These are phyloP conservation scores for Aureobasidium sp. DNA, from an alignment of 2,329 filamentous ascomycete genomes.

Conservation along the genomic window DNA sequence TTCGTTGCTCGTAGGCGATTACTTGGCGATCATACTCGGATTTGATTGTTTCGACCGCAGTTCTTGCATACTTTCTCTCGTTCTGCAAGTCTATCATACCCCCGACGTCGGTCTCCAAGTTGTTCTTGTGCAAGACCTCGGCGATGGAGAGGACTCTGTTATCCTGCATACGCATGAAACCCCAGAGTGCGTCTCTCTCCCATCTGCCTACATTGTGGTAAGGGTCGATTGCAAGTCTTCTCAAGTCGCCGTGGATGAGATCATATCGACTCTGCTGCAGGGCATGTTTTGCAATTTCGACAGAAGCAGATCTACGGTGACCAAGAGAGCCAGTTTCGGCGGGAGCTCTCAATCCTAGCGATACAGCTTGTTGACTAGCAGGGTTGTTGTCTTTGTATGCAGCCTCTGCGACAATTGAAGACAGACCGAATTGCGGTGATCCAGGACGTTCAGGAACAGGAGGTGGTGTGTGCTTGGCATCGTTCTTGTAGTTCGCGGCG, in stretches of 20 bases:
- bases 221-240: not conserved
- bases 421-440: not conserved
- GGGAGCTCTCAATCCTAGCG: not conserved
- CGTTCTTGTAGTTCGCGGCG: not conserved
- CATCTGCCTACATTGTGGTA: not conserved
- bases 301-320: not conserved
- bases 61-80: not conserved
- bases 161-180: not conserved
- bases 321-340: not conserved
- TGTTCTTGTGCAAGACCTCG: not conserved
- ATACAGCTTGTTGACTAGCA: not conserved
- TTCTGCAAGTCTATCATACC: not conserved
- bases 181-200: not conserved
- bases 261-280: not conserved
- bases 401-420: not conserved
- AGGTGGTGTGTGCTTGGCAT: constrained; percentile 2
- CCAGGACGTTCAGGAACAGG: not conserved
- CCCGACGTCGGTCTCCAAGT: not conserved
- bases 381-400: not conserved
- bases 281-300: not conserved
- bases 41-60: not conserved
- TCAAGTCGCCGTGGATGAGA: not conserved
- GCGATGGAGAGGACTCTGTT: not conserved
- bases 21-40: not conserved
- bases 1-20: not conserved